Base-by-base conservation (phyloP, 352 stramenopile genomes). In the Plasmopara muralis region DNA sequence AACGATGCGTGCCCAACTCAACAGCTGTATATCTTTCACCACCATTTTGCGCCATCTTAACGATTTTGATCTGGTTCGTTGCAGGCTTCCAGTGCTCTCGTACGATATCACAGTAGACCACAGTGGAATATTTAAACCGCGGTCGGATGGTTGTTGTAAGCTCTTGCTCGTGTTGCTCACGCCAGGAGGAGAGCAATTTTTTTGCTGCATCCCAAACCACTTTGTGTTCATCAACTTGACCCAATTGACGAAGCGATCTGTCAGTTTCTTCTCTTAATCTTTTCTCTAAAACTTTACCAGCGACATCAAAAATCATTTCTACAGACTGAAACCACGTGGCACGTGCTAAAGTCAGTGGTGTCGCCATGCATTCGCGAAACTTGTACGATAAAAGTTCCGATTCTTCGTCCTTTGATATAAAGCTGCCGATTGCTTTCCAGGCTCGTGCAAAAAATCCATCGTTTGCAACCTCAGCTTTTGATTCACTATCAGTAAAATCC, bases 21-120 rank as follows among this genome's bases (percentile, higher is more conserved):
- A 9, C 14, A 3, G 38, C 47, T 14, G 10, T 53, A 25, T 61
- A 62, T 1, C 4, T 12, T 0, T 35, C 59, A 29, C 48, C n/a
- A 18, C 57, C 60, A 31, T 53, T 52, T 15, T 43, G 39, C 20
- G 2, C 14, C 7, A 70, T 15, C 30, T 64, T 70, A 10, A 62
- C 53, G 15, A 70, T 34, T 20, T 64, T 66, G 8, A 72, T 6
- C 10, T 64, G 60, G n/a, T 72, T 39, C 2, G 64, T 52, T 13
- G 64, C 55, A 13, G 56, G 48, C 14, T 70, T 54, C 64, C 60
- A 72, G 4, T 61, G 31, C 20, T 72, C 64, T 31, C 53, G 50
- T 7, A 38, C 9, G 4, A 60, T 16, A 16, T 53, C 40, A 14
- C 52, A 67, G 14, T 53, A 52, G 44, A 70, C 46, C 9, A 4